phyloP scores from a whole-genome alignment of 106 monocot species.

The Phalaenopsis equestris region DNA sequence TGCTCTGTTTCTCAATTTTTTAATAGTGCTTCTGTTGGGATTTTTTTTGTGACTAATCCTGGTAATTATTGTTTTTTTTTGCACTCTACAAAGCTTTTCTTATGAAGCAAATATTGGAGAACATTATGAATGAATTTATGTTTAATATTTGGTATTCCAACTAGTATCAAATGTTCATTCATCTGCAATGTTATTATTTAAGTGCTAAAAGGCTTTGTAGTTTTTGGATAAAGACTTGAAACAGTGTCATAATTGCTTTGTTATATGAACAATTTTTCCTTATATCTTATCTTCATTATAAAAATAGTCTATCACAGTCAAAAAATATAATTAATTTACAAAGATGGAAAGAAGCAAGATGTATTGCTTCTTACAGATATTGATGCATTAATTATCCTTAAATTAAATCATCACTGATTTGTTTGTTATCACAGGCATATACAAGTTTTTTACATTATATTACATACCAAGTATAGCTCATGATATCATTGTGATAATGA shows the following conservation, averaged over 20 bases:
- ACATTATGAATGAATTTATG: background rate
- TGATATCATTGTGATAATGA: too few relatives aligned
- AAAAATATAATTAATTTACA: background rate
- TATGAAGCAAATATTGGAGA: background rate
- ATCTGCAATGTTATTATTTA: background rate
- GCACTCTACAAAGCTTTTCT: background rate
- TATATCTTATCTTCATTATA: background rate
- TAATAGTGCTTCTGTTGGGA: background rate
- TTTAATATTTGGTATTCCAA: background rate
- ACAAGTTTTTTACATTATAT: too few relatives aligned
- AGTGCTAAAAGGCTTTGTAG: background rate
- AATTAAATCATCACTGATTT: background rate
- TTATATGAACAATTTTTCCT: background rate
- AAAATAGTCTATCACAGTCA: background rate
- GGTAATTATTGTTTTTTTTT: background rate
- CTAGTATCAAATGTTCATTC: background rate
- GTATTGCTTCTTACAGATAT: background rate
- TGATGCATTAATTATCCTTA: background rate
- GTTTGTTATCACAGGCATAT: background rate
- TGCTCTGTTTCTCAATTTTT: background rate
- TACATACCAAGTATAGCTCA: too few relatives aligned
- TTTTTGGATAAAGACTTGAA: background rate
- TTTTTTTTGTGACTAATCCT: background rate
- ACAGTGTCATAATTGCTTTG: background rate
- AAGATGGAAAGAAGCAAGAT: background rate